phyloP scores from a whole-genome alignment of 2,329 filamentous ascomycete species.

The Hypomyces perniciosus region DNA sequence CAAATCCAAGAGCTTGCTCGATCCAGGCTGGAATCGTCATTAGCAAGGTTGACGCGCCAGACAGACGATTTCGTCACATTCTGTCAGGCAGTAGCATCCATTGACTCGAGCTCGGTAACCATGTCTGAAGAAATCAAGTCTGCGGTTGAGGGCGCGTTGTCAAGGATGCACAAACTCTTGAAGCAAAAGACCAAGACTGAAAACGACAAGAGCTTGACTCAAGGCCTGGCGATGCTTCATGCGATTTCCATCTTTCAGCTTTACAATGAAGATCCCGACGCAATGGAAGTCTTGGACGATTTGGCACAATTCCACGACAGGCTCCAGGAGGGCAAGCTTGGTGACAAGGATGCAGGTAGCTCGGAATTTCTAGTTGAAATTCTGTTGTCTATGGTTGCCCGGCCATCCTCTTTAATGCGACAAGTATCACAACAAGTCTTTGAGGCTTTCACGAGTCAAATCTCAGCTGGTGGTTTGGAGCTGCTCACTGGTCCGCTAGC shows the following conservation, averaged over 20 bases:
- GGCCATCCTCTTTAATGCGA: conserved; percentile 76
- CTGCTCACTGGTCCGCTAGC: conserved; percentile 62
- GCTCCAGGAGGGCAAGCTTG: conserved; percentile 42
- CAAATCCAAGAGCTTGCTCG: conserved; percentile 49
- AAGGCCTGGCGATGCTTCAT: conserved; percentile 74
- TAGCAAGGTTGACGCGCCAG: conserved; percentile 51
- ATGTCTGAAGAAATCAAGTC: conserved; percentile 52
- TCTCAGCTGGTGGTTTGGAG: conserved; percentile 67
- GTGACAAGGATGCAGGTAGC: conserved; percentile 47
- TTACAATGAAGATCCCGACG: conserved; percentile 84
- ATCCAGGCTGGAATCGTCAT: conserved; percentile 51
- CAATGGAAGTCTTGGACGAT: conserved; percentile 74
- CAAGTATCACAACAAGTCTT: conserved; percentile 88
- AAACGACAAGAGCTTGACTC: conserved; percentile 38
- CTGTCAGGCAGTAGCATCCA: conserved; percentile 48
- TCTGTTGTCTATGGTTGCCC: conserved; percentile 80
- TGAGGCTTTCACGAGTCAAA: conserved; percentile 67
- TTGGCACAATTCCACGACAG: conserved; percentile 70
- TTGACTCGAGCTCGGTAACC: conserved; percentile 44
- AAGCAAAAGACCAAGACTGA: conserved; percentile 33
- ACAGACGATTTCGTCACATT: conserved; percentile 48
- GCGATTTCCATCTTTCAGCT: conserved; percentile 80
- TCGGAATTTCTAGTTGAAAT: conserved; percentile 80
- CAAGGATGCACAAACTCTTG: conserved; percentile 47
- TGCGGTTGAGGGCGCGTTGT: conserved; percentile 46